These are phyloP conservation scores for Saccharomycopsis hybrid DNA, from an alignment of 1,139 yeast species.

Conservation along the genomic window DNA sequence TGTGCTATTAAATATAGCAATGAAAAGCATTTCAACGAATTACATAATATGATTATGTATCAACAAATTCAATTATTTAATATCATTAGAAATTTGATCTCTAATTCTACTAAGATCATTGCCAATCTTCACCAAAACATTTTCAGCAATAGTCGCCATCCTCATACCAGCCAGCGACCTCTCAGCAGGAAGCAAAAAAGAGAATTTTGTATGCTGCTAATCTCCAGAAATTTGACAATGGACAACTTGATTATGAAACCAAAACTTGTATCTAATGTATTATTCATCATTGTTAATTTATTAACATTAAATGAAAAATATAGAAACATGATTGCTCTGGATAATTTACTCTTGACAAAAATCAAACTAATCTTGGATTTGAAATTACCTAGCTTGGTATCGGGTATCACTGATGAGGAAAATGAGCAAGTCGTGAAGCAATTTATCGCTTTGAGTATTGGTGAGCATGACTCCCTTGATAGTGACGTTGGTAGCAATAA, in stretches of 20 bases:
- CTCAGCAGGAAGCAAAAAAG: no score
- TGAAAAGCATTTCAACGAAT: not conserved
- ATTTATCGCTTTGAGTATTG: not conserved
- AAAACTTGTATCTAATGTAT: slow-evolving; percentile 30
- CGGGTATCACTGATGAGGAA: not conserved
- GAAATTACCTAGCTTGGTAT: slow-evolving; percentile 26
- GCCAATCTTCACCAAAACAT: not conserved
- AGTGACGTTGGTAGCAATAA: not conserved
- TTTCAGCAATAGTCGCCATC: not conserved
- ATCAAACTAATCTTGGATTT: slow-evolving; percentile 29
- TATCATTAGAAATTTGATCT: slow-evolving; percentile 58
- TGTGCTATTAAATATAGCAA: slow-evolving; percentile 1
- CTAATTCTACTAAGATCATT: not conserved
- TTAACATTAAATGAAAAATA: slow-evolving; percentile 48
- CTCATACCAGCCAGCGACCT: no score
- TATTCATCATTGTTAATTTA: slow-evolving; percentile 51
- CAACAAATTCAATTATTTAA: slow-evolving; percentile 66
- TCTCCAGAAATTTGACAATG: slow-evolving; percentile 5
- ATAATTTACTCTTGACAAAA: slow-evolving; percentile 35
- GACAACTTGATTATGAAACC: slow-evolving; percentile 10
- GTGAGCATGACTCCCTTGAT: no score
- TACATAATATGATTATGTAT: slow-evolving; percentile 28
- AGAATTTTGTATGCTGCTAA: no score
- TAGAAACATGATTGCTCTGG: slow-evolving; percentile 39
- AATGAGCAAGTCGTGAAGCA: not conserved